Conservation (phyloP, 2,329 filamentous ascomycete species). For the Xylariaceae sp. region DNA sequence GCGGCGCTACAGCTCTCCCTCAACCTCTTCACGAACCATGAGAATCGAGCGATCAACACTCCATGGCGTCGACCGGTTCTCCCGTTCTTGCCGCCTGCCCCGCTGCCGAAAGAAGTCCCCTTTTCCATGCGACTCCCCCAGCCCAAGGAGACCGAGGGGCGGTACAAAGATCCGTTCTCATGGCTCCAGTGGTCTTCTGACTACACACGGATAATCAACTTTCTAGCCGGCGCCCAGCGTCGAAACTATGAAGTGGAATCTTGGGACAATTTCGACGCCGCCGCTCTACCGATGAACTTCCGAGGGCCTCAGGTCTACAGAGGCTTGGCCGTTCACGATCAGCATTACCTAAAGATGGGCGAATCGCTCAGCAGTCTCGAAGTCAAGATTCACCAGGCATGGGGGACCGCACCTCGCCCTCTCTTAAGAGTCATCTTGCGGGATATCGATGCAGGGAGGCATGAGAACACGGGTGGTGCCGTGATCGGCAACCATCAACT, state of each 20-base stretch:
- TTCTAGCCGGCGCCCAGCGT: slow-evolving; percentile 24
- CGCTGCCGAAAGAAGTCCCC: slow-evolving; percentile 24
- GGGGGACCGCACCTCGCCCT: slow-evolving; percentile 23
- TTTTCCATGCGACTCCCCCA: slow-evolving; percentile 21
- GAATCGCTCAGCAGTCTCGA: slow-evolving; percentile 26
- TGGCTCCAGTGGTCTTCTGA: slow-evolving; percentile 30
- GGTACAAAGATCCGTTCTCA: slow-evolving; percentile 28
- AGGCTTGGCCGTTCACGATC: slow-evolving; percentile 27
- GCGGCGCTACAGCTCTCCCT: slow-evolving; percentile 43
- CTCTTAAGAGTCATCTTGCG: slow-evolving; percentile 27
- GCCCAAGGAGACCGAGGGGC: slow-evolving; percentile 8
- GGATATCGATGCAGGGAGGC: slow-evolving; percentile 26
- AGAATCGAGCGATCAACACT: slow-evolving; percentile 36
- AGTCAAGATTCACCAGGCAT: slow-evolving; percentile 16
- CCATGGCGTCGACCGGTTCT: slow-evolving; percentile 37
- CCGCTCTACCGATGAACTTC: slow-evolving; percentile 30
- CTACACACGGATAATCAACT: slow-evolving; percentile 23
- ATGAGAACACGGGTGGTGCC: slow-evolving; percentile 8
- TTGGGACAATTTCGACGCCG: slow-evolving; percentile 22
- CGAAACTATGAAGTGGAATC: slow-evolving; percentile 20
- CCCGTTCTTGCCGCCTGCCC: slow-evolving; percentile 28
- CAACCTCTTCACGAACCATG: slow-evolving; percentile 34
- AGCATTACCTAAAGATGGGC: slow-evolving; percentile 31
- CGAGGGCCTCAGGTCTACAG: slow-evolving; percentile 29
- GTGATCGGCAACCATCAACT: neutral